Evolutionary conservation across 129 eudicot genomes (phyloP), one percentile per base, ranked within the genome.

Genomic region (Helichrysum umbraculigerum): DNA sequence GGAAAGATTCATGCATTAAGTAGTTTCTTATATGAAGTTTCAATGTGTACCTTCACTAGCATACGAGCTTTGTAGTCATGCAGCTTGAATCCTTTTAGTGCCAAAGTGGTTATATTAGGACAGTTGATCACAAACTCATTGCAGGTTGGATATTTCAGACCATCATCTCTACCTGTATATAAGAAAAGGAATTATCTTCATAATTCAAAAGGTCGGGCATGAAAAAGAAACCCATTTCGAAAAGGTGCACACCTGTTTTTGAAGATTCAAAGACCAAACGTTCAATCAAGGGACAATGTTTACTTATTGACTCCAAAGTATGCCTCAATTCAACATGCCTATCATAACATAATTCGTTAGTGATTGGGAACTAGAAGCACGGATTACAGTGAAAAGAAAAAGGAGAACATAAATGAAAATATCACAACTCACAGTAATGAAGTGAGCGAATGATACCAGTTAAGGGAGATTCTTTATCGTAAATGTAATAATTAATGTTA

Each of bases 191-290:
- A 5, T 41, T 56, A 76, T 72, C 50, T 66, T 16, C 33, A 68
- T 44, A 19, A n/a, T 67, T 74, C 51, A 34, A 57, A 30, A 51
- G 8, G 68, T 25, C 56, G 44, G 16, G 29, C 8, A 28, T 72
- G 75, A 73, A 78, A 58, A 28, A 35, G 17, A 44, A 70, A 62
- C 52, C 59, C 57, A 17, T 41, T 44, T 30, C 14, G 25, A 62
- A 81, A 37, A 47, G 69, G 54, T 69, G 28, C 12, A 70, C n/a
- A 92, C 98, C 98, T 78, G 98, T 87, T 77, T 89, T 84, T 51
- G 98, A 92, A 50, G 96, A 89, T 83, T 92, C 98, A 37, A 92
- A 92, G 66, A 81, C 86, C 76, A 92, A 66, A 65, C 93, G 96
- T 79, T 87, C 89, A 70, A 92, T 68, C 73, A 85, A 72, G 65